Conservation (phyloP, 257 asterid genomes). For the Primulina huaijiensis region DNA sequence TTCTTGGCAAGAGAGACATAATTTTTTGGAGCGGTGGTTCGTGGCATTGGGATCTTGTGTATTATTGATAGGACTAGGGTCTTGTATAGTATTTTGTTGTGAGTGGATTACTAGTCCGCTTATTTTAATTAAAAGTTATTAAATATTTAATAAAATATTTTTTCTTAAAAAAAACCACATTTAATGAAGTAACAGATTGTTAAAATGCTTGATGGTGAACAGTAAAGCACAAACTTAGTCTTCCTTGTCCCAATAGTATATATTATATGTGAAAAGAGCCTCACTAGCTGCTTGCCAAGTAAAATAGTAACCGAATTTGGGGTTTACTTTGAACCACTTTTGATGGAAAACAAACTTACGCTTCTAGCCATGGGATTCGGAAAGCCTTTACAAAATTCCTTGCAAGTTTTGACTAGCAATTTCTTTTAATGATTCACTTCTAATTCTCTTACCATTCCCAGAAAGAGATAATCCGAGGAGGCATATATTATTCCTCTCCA, state of each 20-base stretch:
- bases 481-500: background rate
- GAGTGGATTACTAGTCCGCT: too few relatives aligned
- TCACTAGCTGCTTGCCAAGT: conserved; percentile 6
- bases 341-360: background rate
- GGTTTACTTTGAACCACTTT: background rate
- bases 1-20: too few relatives aligned
- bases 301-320: background rate
- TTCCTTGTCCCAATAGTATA: conserved; percentile 13
- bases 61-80: too few relatives aligned
- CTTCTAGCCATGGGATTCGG: background rate
- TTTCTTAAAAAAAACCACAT: too few relatives aligned
- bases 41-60: too few relatives aligned
- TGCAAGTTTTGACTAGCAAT: background rate
- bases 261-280: conserved; percentile 6
- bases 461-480: background rate
- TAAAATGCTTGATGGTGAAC: conserved; percentile 11
- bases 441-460: background rate
- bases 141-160: too few relatives aligned
- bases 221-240: background rate
- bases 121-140: too few relatives aligned
- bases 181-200: background rate
- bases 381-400: background rate
- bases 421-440: background rate
- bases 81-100: too few relatives aligned
- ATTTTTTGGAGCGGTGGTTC: too few relatives aligned